Evolutionary conservation across 208 protist genomes (phyloP), one percentile per base, ranked within the genome.

Genomic region (Jaenimonas drosophilae): DNA sequence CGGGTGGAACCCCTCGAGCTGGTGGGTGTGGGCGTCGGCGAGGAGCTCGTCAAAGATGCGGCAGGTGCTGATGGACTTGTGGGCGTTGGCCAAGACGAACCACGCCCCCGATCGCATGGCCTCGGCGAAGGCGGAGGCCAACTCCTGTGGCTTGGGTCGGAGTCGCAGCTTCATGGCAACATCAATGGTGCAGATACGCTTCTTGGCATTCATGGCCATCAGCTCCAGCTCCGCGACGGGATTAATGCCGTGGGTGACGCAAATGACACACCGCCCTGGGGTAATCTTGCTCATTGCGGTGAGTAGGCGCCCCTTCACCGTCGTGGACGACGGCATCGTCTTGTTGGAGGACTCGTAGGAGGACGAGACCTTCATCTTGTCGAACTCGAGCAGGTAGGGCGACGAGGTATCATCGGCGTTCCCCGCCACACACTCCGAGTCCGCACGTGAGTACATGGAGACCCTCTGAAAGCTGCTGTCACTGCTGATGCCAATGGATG

Each of bases 201-300:
- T 40, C 33, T 70, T 36, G 26, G 49, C 30, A 0, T 41, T 9
- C 49, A 80, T 36, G 9, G 81, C 76, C n/a, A 81, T 63, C 19
- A 91, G 53, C 55, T 91, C 81, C 32, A 91, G 64, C 38, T 91
- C 76, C 3, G 81, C 81, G 48, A 87, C 75, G 2, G 81, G 81
- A 57, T 84, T 85, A 3, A 85, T 54, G 39, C 84, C 77, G n/a
- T 82, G 68, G 43, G 56, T 70, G 12, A 91, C 65, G 45, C 76
- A 86, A 49, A 91, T 77, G n/a, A 85, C 49, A 33, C 70, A 81
- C 36, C 56, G 30, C 4, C 76, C 76, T 9, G 55, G 16, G 44
- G 58, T 42, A 3, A 78, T 72, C 16, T 59, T 47, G 27, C 76
- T 60, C 6, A 91, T 26, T 11, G 76, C 81, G 6, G 50, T 45